Evolutionary conservation across 169 alveolate species (phyloP), one percentile per base, ranked within the genome.

Genomic region (Blepharisma undulans): DNA sequence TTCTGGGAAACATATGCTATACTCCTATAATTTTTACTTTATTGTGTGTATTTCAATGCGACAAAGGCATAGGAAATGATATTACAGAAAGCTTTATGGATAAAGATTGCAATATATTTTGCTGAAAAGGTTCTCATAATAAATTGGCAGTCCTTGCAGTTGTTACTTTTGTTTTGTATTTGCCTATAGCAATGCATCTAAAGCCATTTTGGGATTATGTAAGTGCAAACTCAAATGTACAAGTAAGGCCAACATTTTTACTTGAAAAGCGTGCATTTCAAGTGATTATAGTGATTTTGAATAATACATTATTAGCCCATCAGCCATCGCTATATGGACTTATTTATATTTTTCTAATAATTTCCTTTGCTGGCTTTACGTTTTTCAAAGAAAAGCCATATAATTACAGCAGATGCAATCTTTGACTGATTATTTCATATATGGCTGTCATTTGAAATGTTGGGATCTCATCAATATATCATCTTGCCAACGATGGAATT

Each of bases 91-190:
- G 71, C 25, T 84, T 84, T 84, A 21, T 84, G 29, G 18, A 4
- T 0, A 3, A 84, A 59, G 89, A 84, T 59, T 84, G 89, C 79
- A 4, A 21, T 1, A 48, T 25, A 36, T 84, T 32, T 84, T 84
- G 89, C 79, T 84, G 89, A 32, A 59, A 84, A 84, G 89, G 89
- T 14, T 19, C 0, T 2, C 89, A 84, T 59, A 21, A 34, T 1
- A 60, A 16, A 4, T 84, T 3, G 0, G 27, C n/a, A 25, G 29
- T 84, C 7, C 29, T 84, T 3, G 2, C 79, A 25, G 36, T 32
- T 10, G 7, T 36, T 22, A 25, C 79, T 0, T 8, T 84, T 8
- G 6, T 84, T n/a, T 10, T 84, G 0, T 84, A 34, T 84, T 30
- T 48, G 14, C 89, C 89, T 59, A 12, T 36, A 10, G 7, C 78